Percentiles rank a stretch among this genome's conserved stretches.
Conservation (phyloP, 2,329 filamentous ascomycete species). For the Paraconiothyrium brasiliense region DNA sequence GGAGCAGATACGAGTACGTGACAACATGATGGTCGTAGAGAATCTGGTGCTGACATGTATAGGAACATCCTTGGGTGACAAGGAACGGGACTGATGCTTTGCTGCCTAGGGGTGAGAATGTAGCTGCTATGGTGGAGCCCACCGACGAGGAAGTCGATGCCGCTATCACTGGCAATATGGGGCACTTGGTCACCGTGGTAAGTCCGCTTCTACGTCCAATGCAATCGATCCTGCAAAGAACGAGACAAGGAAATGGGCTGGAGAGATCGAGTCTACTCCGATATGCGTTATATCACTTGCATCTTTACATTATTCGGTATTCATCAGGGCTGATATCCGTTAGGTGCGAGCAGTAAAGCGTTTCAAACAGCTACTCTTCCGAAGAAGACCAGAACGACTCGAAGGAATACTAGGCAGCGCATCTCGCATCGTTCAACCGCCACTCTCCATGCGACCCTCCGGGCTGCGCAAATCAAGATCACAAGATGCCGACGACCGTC, state of each 20-base stretch:
- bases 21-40: not conserved
- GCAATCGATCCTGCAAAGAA: not conserved
- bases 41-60: conserved; percentile 23
- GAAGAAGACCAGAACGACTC: conserved; percentile 63
- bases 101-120: conserved; percentile 85
- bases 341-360: conserved; percentile 90
- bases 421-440: conserved; percentile 67
- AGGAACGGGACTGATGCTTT: conserved; percentile 79
- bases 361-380: conserved; percentile 79
- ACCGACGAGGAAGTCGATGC: conserved; percentile 90
- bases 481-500: conserved; percentile 61
- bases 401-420: conserved; percentile 69
- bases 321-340: not conserved
- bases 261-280: not conserved
- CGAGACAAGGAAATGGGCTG: not conserved
- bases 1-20: conserved; percentile 77
- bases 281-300: not conserved
- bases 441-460: conserved; percentile 60
- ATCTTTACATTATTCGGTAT: not conserved
- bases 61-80: conserved; percentile 96
- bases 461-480: conserved; percentile 58
- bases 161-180: conserved; percentile 90
- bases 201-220: conserved; percentile 24
- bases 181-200: conserved; percentile 84
- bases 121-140: conserved; percentile 77